A percentile compares a stretch with the other conserved stretches of the same genome.
These are phyloP conservation scores for Schoenoplectus triqueter DNA, from an alignment of 202 grass and related monocot genomes.

Conservation along the genomic window DNA sequence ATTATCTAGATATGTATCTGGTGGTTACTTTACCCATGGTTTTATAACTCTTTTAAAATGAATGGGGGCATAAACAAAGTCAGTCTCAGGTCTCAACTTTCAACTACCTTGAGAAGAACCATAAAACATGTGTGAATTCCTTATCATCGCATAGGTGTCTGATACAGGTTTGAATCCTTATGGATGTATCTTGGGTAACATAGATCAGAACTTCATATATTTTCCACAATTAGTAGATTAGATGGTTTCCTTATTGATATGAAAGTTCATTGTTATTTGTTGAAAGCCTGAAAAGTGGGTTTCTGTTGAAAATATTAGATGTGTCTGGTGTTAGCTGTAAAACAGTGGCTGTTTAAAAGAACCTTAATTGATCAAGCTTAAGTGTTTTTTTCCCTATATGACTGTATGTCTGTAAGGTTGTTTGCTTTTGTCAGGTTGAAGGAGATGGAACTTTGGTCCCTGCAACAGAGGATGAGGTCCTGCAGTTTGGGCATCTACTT, in stretches of 20 bases:
- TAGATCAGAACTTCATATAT: background rate
- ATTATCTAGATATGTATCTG: background rate
- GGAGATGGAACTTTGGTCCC: conserved; percentile 94
- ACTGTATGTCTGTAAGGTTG: conserved; percentile 1
- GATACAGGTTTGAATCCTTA: background rate
- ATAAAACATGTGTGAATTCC: background rate
- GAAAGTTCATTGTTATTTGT: background rate
- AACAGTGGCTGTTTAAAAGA: background rate
- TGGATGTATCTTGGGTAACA: background rate
- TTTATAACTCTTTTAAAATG: background rate
- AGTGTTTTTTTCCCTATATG: conserved; percentile 3
- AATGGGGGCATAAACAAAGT: background rate
- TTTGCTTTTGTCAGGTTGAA: conserved; percentile 70
- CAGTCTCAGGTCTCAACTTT: background rate
- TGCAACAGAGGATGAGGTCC: conserved; percentile 90
- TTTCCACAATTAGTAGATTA: background rate
- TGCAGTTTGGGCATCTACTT: conserved; percentile 77
- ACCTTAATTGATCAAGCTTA: background rate
- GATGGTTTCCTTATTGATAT: background rate
- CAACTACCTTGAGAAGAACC: conserved; percentile 6
- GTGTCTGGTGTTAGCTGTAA: too few relatives aligned
- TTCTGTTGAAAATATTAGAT: background rate
- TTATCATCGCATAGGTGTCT: background rate
- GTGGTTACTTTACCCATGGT: background rate
- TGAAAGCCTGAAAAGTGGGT: background rate